These are phyloP conservation scores for Penicillium egyptiacum DNA, from an alignment of 495 filamentous ascomycete genomes.

Conservation along the genomic window DNA sequence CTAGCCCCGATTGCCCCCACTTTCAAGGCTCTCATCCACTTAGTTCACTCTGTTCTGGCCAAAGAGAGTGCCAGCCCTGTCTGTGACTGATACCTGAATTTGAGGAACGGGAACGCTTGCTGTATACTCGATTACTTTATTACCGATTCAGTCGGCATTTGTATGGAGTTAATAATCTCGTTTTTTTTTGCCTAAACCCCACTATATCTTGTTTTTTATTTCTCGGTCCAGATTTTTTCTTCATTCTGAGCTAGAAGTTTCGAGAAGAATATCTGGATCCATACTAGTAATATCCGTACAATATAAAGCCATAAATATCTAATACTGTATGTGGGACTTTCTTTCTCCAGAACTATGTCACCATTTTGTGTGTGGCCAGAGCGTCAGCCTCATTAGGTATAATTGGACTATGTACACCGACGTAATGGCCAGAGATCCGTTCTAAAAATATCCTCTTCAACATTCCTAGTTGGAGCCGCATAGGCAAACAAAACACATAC, in stretches of 20 bases:
- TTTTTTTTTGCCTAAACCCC: not conserved
- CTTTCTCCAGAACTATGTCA: not conserved
- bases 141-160: slow-evolving; percentile 2
- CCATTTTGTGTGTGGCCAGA: slow-evolving; percentile 2
- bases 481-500: not conserved
- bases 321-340: slow-evolving; percentile 1
- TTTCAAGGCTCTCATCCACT: slow-evolving; percentile 37
- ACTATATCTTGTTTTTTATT: not conserved
- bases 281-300: not conserved
- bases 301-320: not conserved
- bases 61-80: slow-evolving; percentile 26
- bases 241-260: slow-evolving; percentile 6
- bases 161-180: not conserved
- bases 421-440: not conserved
- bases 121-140: slow-evolving; percentile 14
- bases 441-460: slow-evolving; percentile 2
- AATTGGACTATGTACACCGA: not conserved
- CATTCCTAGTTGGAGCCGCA: not conserved
- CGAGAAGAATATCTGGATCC: slow-evolving; percentile 3
- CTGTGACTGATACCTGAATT: slow-evolving; percentile 28
- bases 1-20: slow-evolving; percentile 20
- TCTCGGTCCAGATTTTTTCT: not conserved
- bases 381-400: not conserved
- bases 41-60: slow-evolving; percentile 24
- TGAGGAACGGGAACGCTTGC: slow-evolving; percentile 9